phyloP scores from a whole-genome alignment of 2,329 filamentous ascomycete species.

The Colletotrichum melonis region DNA sequence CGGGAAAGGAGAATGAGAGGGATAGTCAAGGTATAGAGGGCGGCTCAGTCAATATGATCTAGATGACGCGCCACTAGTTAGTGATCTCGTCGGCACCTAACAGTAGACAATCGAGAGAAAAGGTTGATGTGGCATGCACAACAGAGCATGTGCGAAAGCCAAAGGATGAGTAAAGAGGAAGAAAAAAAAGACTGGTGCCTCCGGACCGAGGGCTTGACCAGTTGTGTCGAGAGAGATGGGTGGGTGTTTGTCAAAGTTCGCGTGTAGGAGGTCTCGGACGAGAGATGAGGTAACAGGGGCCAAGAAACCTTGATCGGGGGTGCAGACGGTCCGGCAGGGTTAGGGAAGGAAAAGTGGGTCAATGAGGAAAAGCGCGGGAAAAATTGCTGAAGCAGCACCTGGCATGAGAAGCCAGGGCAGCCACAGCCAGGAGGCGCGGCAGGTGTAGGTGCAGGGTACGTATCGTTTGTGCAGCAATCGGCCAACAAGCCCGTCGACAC shows the following conservation, averaged over 20 bases:
- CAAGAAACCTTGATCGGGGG: slow-evolving; percentile 36
- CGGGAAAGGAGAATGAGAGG: slow-evolving; percentile 19
- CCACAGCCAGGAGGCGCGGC: slow-evolving; percentile 16
- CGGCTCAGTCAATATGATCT: slow-evolving; percentile 18
- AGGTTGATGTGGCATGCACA: slow-evolving; percentile 4
- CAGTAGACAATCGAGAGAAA: neutral
- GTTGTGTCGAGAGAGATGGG: slow-evolving; percentile 17
- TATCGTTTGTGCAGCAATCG: neutral
- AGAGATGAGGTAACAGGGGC: slow-evolving; percentile 37
- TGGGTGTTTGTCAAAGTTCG: slow-evolving; percentile 34
- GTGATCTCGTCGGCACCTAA: slow-evolving; percentile 17
- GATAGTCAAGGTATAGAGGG: neutral
- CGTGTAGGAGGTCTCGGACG: slow-evolving; percentile 32
- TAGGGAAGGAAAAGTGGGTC: slow-evolving; percentile 25
- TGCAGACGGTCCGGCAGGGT: slow-evolving; percentile 35
- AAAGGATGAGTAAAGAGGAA: neutral
- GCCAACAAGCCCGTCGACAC: neutral
- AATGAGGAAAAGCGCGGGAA: slow-evolving; percentile 10
- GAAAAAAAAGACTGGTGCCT: slow-evolving; percentile 27
- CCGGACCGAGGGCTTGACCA: slow-evolving; percentile 25
- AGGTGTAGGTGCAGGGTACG: slow-evolving; percentile 13
- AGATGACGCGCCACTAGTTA: slow-evolving; percentile 27
- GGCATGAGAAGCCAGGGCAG: slow-evolving; percentile 22
- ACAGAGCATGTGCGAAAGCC: neutral
- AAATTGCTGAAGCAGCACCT: slow-evolving; percentile 18